Base-by-base conservation (phyloP, 768 basidiomycete genomes). In the Gautieria morchelliformis region DNA sequence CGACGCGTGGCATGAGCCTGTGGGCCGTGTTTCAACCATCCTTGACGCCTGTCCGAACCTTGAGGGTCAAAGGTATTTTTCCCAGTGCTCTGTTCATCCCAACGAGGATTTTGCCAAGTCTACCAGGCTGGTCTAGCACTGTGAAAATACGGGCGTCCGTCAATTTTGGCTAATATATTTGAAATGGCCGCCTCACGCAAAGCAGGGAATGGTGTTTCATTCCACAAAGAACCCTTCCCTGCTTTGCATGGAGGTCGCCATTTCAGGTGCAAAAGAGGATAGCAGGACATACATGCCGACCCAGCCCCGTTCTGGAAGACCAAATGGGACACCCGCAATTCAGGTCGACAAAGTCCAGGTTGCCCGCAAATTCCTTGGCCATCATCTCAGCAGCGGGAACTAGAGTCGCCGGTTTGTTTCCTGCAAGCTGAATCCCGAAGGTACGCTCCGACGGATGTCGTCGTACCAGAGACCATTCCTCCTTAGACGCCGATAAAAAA, bases 241-340 rank as follows among this genome's bases (percentile, higher is more conserved):
- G n/a, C n/a, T n/a, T n/a, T n/a, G n/a, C n/a, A n/a, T n/a, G n/a
- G n/a, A n/a, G n/a, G n/a, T n/a, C n/a, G n/a, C n/a, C n/a, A n/a
- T n/a, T n/a, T n/a, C n/a, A n/a, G n/a, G n/a, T n/a, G n/a, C n/a
- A n/a, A n/a, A n/a, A n/a, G n/a, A 22, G 17, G 46, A 49, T 20
- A 39, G 14, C n/a, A 11, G 32, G 47, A 84, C 87, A 52, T 64
- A 93, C 93, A 69, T 27, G 93, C 93, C 58, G 87, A 89, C 0
- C 93, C 93, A 56, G 91, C 93, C 3, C 93, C 93, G 14, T 81
- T 79, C 64, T 87, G 88, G 72, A 94, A 96, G 1, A 99, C 90
- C 44, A 97, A 74, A 98, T 98, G 4, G 96, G 96, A 69, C 96
- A 98, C 7, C 94, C 94, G 69, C 91, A 90, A 65, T 99, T 99